Evolutionary conservation across 1,139 yeast species (phyloP).

Genomic region (Geotrichum reessii): DNA sequence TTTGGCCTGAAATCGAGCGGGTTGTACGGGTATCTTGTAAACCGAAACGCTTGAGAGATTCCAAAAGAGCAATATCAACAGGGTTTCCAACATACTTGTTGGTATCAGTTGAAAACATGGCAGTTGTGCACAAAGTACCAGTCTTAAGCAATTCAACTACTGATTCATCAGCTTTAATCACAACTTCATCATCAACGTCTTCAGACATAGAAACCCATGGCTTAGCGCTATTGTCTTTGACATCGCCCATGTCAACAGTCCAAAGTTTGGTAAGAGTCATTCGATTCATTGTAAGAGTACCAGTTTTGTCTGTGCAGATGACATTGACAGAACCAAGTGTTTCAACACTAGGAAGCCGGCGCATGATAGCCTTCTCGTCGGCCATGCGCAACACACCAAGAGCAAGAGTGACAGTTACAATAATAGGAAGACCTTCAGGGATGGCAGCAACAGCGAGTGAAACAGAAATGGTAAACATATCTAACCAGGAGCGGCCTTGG

Average conservation of each 20-base stretch:
- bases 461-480: constrained; percentile 95
- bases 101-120: constrained; percentile 54
- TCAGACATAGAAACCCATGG: constrained; percentile 24
- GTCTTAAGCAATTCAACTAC: constrained; percentile 46
- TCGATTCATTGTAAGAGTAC: constrained; percentile 90
- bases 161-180: constrained; percentile 22
- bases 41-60: constrained; percentile 64
- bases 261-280: constrained; percentile 88
- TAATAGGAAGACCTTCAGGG: constrained; percentile 95
- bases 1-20: constrained; percentile 56
- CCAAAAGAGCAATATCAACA: constrained; percentile 85
- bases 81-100: constrained; percentile 84
- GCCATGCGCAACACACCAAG: constrained; percentile 96
- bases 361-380: constrained; percentile 82
- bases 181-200: constrained; percentile 19
- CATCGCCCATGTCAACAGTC: constrained; percentile 67
- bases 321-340: constrained; percentile 94
- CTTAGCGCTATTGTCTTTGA: constrained; percentile 22
- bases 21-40: constrained; percentile 63
- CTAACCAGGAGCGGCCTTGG: constrained; percentile 91
- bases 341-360: constrained; percentile 90
- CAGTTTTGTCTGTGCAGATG: constrained; percentile 92
- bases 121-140: constrained; percentile 79
- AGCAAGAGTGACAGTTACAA: constrained; percentile 93
- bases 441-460: constrained; percentile 97